These are phyloP conservation scores for Populus nigra DNA, from an alignment of 345 rosid genomes.

Conservation along the genomic window DNA sequence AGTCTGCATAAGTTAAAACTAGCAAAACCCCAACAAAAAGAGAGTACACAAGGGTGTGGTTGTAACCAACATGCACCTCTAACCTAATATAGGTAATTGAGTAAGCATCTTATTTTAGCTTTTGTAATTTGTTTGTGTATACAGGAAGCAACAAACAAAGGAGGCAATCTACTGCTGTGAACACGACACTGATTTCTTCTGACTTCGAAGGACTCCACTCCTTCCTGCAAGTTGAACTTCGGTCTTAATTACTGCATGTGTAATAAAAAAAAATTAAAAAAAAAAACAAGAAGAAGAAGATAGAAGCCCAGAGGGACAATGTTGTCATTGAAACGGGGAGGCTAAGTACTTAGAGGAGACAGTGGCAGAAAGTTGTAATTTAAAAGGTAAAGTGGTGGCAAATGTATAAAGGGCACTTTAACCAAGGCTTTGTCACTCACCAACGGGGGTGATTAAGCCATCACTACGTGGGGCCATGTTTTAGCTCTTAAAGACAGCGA, in stretches of 20 bases:
- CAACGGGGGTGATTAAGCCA: slow-evolving; percentile 38
- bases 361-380: slow-evolving; percentile 33
- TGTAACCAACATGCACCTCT: slow-evolving; percentile 10
- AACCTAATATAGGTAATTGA: slow-evolving; percentile 4
- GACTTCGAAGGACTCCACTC: neutral
- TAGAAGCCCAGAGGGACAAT: neutral
- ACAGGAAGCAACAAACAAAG: slow-evolving; percentile 11
- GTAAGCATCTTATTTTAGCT: slow-evolving; percentile 14
- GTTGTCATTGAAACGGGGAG: neutral
- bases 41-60: slow-evolving; percentile 13
- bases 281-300: neutral
- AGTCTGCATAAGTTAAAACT: neutral
- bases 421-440: slow-evolving; percentile 32
- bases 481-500: slow-evolving; percentile 25
- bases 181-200: too few relatives aligned
- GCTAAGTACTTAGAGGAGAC: neutral
- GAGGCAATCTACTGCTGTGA: neutral
- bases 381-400: slow-evolving; percentile 8
- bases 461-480: slow-evolving; percentile 30
- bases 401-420: slow-evolving; percentile 19
- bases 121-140: slow-evolving; percentile 6
- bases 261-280: too few relatives aligned
- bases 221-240: neutral
- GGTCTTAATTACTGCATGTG: neutral
- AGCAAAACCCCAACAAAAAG: neutral